Base-by-base conservation (phyloP, 2,329 filamentous ascomycete genomes). In the Cylindrodendrum hubeiense region DNA sequence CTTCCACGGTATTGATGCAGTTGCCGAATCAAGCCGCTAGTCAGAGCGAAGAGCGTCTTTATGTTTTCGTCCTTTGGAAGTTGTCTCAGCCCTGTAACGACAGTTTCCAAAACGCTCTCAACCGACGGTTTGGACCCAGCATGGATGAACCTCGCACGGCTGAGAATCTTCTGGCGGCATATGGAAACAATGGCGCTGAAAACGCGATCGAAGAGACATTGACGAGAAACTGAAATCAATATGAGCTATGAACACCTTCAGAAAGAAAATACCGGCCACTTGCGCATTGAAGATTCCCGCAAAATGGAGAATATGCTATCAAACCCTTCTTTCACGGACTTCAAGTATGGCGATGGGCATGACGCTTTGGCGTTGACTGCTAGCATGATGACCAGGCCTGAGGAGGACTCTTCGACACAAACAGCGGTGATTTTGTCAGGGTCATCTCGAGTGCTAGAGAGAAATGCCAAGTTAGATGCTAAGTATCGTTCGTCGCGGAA, bases 401-500 rank as follows among this genome's bases (percentile, higher is more conserved):
- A 6, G 6, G 28, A 12, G 5, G 9, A 51, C 24, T 75, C 67
- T 5, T 70, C 49, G 3, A 71, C 56, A 39, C 70, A 71, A 6
- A 71, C 72, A 15, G 72, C 72, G 8, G 70, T 67, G 19, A 71
- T 28, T 1, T 57, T 63, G 4, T 26, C 8, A 1, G 41, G 13
- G 19, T 74, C 61, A 24, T 67, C 51, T 13, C 21, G 37, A 10
- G 69, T 67, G 17, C 58, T 66, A 12, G 70, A 74, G 5, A 75
- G 43, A 17, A 69, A 71, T 2, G 65, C 72, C 52, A 74, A 33
- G 2, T 60, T 65, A 12, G 50, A 56, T 1, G 66, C 51, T n/a
- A 74, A 9, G n/a, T 44, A 43, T 15, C 28, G 63, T 51, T 74
- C 73, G n/a, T 70, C 60, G n/a, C 26, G n/a, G 10, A 69, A 57